A percentile compares a stretch with the other conserved stretches of the same genome.
Conservation (phyloP, 495 filamentous ascomycete genomes). For the Tuber indicum region DNA sequence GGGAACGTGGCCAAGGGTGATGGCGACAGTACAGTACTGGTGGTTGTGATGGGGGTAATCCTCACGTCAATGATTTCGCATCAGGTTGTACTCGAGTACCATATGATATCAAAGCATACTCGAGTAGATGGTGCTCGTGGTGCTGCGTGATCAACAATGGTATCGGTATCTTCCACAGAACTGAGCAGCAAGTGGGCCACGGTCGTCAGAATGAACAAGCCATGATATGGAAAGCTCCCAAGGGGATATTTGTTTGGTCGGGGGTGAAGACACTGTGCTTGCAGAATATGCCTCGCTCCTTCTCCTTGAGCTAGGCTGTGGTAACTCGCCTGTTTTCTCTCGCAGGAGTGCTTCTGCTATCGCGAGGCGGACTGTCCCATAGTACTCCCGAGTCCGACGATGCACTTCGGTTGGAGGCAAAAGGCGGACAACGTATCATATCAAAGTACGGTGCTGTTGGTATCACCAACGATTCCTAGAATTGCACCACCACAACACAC, state of each 20-base stretch:
- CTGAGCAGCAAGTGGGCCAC: neutral
- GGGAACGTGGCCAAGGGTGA: neutral
- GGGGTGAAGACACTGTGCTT: neutral
- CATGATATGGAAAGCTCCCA: neutral
- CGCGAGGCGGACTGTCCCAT: neutral
- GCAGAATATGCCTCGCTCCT: neutral
- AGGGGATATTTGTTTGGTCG: neutral
- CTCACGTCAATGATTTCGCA: neutral
- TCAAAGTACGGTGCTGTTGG: neutral
- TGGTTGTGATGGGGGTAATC: neutral
- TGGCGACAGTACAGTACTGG: neutral
- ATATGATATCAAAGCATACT: neutral
- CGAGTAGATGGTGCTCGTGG: neutral
- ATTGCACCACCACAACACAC: neutral
- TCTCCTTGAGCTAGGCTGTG: neutral
- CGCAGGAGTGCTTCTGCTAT: neutral
- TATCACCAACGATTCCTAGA: neutral
- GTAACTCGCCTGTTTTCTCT: neutral
- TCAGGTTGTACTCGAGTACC: neutral
- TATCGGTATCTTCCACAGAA: neutral
- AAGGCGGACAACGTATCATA: neutral
- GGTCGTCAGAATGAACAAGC: neutral
- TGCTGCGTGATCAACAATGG: neutral
- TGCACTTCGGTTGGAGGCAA: neutral
- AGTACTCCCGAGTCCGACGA: neutral